Evolutionary conservation across 305 asterid species (phyloP).

Genomic region (Solanum hybrid): DNA sequence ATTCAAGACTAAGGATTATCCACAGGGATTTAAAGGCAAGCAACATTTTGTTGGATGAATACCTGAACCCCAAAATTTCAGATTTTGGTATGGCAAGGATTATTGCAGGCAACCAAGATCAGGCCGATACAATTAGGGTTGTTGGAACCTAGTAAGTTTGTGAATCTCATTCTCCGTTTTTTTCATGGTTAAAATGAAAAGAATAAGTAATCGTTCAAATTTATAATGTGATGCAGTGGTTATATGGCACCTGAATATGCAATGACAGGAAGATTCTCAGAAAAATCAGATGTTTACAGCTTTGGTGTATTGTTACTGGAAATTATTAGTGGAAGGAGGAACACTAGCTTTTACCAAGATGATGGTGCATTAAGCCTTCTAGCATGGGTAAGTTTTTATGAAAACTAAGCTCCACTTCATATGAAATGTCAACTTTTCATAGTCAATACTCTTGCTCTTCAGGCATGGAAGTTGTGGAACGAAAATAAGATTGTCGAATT

Average conservation of each 20-base stretch:
- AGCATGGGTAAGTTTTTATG: slow-evolving; percentile 18
- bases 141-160: slow-evolving; percentile 16
- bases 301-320: slow-evolving; percentile 24
- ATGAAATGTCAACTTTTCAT: neutral
- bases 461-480: slow-evolving; percentile 14
- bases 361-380: slow-evolving; percentile 18
- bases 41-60: slow-evolving; percentile 22
- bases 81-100: slow-evolving; percentile 26
- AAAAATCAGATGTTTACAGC: slow-evolving; percentile 23
- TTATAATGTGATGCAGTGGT: slow-evolving; percentile 5
- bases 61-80: slow-evolving; percentile 23
- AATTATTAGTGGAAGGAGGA: slow-evolving; percentile 22
- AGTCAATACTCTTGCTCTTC: neutral
- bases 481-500: neutral
- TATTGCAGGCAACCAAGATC: slow-evolving; percentile 12
- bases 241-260: slow-evolving; percentile 35
- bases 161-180: neutral
- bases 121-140: slow-evolving; percentile 13
- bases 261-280: slow-evolving; percentile 22
- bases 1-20: slow-evolving; percentile 21
- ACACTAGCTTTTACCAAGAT: slow-evolving; percentile 14
- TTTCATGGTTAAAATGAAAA: neutral
- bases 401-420: neutral
- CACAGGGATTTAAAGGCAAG: slow-evolving; percentile 23
- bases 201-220: neutral